A percentile compares a stretch with the other conserved stretches of the same genome.
These are phyloP conservation scores for Lentinula boryana DNA, from an alignment of 768 basidiomycete genomes.

Conservation along the genomic window DNA sequence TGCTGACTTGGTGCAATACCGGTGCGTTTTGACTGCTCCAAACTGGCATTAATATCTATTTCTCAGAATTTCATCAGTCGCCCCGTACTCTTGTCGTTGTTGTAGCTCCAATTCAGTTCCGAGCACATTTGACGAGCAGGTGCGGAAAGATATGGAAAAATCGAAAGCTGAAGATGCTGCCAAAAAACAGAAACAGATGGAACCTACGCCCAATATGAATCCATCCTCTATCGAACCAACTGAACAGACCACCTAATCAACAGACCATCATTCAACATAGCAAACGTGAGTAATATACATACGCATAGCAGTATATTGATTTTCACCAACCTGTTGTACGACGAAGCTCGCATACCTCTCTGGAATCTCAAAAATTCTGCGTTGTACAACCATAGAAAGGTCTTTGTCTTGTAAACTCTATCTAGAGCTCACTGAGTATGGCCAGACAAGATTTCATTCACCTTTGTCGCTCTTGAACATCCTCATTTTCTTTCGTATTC, in stretches of 20 bases:
- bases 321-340: too few species aligned
- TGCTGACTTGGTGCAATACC: constrained; percentile 1
- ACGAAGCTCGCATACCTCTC: too few species aligned
- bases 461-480: too few species aligned
- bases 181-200: constrained; percentile 2
- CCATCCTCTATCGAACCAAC: not conserved
- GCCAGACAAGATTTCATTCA: too few species aligned
- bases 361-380: too few species aligned
- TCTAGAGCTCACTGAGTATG: too few species aligned
- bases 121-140: not conserved
- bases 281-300: not conserved
- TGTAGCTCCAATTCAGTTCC: not conserved
- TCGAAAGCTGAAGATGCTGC: constrained; percentile 2
- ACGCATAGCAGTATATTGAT: too few species aligned
- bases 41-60: not conserved
- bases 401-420: too few species aligned
- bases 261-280: not conserved
- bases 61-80: not conserved
- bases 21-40: not conserved
- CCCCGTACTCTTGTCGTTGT: not conserved
- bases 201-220: not conserved
- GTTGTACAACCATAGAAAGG: too few species aligned
- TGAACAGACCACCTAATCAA: not conserved
- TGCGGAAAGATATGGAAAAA: constrained; percentile 3
- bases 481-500: too few species aligned